Conservation (phyloP, 805 yeast genomes). For the Metschnikowia hibisci region DNA sequence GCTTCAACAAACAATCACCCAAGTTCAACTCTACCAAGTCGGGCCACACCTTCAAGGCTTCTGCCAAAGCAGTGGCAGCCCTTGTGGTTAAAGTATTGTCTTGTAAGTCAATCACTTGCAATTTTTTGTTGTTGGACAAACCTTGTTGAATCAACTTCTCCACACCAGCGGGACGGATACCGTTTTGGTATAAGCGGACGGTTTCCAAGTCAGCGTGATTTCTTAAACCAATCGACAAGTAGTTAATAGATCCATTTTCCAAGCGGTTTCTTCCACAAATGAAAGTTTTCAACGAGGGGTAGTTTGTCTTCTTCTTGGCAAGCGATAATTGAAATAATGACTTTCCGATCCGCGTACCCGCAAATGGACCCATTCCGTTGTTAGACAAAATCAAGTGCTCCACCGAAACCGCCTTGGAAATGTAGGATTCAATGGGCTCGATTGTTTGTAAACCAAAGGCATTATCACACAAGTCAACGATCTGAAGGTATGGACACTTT, state of each 20-base stretch:
- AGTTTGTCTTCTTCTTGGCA: slow-evolving; percentile 53
- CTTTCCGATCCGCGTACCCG: slow-evolving; percentile 91
- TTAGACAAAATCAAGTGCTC: slow-evolving; percentile 87
- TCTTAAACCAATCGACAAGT: slow-evolving; percentile 79
- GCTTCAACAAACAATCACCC: slow-evolving; percentile 83
- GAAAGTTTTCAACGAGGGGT: slow-evolving; percentile 68
- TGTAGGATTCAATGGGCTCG: slow-evolving; percentile 77
- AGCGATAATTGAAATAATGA: slow-evolving; percentile 69
- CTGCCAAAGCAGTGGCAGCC: slow-evolving; percentile 51
- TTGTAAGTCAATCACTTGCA: slow-evolving; percentile 78
- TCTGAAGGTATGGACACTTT: slow-evolving; percentile 61
- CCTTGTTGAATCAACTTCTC: slow-evolving; percentile 71
- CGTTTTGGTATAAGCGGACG: slow-evolving; percentile 88
- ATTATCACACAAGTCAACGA: slow-evolving; percentile 85
- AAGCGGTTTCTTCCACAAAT: slow-evolving; percentile 96
- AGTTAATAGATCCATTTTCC: slow-evolving; percentile 89
- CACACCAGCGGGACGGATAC: slow-evolving; percentile 93
- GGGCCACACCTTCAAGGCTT: slow-evolving; percentile 54
- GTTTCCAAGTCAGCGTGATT: slow-evolving; percentile 70
- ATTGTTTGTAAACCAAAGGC: slow-evolving; percentile 96
- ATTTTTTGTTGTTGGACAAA: slow-evolving; percentile 53
- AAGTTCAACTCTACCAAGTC: slow-evolving; percentile 72
- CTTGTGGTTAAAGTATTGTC: slow-evolving; percentile 89
- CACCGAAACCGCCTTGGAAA: slow-evolving; percentile 70
- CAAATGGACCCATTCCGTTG: slow-evolving; percentile 98